Evolutionary conservation across 768 basidiomycete genomes (phyloP).

Genomic region (Termitomyces sp.): DNA sequence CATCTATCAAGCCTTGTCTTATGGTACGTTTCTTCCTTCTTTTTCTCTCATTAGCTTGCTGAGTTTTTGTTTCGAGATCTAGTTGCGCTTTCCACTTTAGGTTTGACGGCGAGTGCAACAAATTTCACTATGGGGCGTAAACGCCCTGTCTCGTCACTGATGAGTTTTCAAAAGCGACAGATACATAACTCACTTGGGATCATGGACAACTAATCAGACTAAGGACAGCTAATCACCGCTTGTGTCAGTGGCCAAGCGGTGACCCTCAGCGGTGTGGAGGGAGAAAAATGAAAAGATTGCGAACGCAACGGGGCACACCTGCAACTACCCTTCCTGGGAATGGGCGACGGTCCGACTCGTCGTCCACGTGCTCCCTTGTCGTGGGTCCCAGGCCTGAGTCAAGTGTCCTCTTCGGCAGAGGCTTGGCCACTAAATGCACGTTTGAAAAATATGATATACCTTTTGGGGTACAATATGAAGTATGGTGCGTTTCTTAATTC

Average conservation of each 20-base stretch:
- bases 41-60: too few relatives aligned
- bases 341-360: not conserved
- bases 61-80: too few relatives aligned
- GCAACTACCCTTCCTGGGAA: not conserved
- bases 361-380: constrained; percentile 19
- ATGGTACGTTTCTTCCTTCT: too few relatives aligned
- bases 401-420: not conserved
- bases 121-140: too few relatives aligned
- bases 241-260: not conserved
- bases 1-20: too few relatives aligned
- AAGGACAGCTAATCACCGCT: not conserved
- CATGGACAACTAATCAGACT: not conserved
- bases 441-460: not conserved
- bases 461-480: too few relatives aligned
- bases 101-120: too few relatives aligned
- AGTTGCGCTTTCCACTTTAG: too few relatives aligned
- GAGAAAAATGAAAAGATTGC: not conserved
- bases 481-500: too few relatives aligned
- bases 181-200: too few relatives aligned
- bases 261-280: not conserved
- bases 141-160: too few relatives aligned
- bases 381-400: constrained; percentile 17
- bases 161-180: not conserved
- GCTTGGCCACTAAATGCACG: constrained; percentile 16
- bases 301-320: not conserved